Base-by-base conservation (phyloP, 805 yeast genomes). In the Nakazawaea holstii region DNA sequence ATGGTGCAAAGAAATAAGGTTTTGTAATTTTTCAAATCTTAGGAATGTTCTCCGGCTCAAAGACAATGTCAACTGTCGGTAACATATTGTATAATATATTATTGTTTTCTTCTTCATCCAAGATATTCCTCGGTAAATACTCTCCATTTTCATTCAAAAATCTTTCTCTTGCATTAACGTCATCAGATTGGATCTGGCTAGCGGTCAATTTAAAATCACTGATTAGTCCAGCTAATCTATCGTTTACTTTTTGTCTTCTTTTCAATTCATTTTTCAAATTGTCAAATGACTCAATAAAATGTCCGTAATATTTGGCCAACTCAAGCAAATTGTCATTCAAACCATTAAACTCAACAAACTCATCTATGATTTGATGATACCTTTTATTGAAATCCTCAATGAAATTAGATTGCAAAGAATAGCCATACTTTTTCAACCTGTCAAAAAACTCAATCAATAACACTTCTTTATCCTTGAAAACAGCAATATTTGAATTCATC, bases 391-490 rank as follows among this genome's bases (percentile, higher is more conserved):
- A 39, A 8, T 43, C 13, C 13, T 11, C 24, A 4, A 43, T 43
- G 28, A 35, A 28, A 5, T 38, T 32, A 10, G 32, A 10, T 26
- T 48, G 33, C 14, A 48, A 31, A 14, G 20, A 6, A 8, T 13
- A 3, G 2, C 47, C 46, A 33, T 31, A 47, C 3, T 17, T 11
- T 13, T 38, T 28, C 8, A 41, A 14, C 2, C 28, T 35, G 26
- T 32, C 31, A 14, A 38, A 41, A 28, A 48, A 43, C 6, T 9
- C n/a, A 14, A 38, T 27, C 24, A 48, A 29, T 2, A 69, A 64
- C 37, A 83, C 83, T 55, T 82, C 83, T 42, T 76, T 69, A 0
- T 96, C 96, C 8, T 76, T 72, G 20, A 91, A 66, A 14, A 69
- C 70, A 10, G 72, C 70, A 41, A 94, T 66, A 52, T 82, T 77